A percentile compares a stretch with the other conserved stretches of the same genome.
Evolutionary conservation across 306 rosid genomes (phyloP).

Genomic region (Cotoneaster glaucophyllus): DNA sequence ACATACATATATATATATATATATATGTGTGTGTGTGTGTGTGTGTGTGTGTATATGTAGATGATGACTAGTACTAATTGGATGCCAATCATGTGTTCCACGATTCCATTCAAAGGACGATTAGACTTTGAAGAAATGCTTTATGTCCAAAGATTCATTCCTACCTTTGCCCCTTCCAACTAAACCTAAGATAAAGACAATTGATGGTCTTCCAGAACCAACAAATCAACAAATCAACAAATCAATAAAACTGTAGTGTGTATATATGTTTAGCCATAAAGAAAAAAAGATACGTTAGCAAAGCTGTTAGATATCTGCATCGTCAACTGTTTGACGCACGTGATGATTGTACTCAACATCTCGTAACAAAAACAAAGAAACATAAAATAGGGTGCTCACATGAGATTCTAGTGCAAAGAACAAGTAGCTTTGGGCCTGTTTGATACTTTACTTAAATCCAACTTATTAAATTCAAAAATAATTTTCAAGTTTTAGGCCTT

Average conservation of each 20-base stretch:
- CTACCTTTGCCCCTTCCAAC: background rate
- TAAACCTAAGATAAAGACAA: background rate
- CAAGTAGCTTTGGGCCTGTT: conserved; percentile 2
- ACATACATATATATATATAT: too few relatives aligned
- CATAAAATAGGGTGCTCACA: background rate
- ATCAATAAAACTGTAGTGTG: background rate
- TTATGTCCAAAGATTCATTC: background rate
- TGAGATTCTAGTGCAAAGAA: background rate
- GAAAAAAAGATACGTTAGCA: background rate
- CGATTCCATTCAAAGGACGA: background rate
- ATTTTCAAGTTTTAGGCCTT: too few relatives aligned
- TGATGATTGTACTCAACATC: too few relatives aligned
- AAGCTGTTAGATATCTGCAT: too few relatives aligned
- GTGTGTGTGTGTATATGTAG: background rate
- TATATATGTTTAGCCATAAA: background rate
- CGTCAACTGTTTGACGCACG: background rate
- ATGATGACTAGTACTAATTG: background rate
- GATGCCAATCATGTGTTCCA: background rate
- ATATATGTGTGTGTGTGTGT: too few relatives aligned
- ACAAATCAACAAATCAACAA: background rate
- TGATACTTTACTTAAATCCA: rapidly evolving
- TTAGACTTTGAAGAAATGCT: background rate
- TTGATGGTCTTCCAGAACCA: background rate
- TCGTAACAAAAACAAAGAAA: background rate
- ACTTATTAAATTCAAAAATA: too few relatives aligned